Evolutionary conservation across 306 rosid species (phyloP).

Genomic region (Myrica gale): DNA sequence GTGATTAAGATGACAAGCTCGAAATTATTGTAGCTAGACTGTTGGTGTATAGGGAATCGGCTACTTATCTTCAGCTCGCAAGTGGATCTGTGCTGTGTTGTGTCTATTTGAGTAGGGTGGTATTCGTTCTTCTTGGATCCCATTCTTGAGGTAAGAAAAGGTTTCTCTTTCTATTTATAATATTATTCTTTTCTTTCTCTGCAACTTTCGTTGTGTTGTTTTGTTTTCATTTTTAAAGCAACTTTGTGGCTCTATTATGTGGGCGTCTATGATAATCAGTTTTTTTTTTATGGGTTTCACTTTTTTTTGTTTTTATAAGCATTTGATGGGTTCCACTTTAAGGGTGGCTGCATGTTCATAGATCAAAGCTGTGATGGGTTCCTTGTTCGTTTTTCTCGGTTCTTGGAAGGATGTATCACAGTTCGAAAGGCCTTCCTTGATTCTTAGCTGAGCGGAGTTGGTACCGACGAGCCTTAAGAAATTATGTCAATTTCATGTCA

Average conservation of each 20-base stretch:
- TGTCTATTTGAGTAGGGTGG: constrained; percentile 30
- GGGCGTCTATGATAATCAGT: neutral
- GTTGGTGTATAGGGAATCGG: constrained; percentile 31
- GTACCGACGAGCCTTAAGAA: neutral
- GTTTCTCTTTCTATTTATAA: constrained; percentile 26
- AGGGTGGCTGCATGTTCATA: constrained; percentile 24
- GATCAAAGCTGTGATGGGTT: constrained; percentile 22
- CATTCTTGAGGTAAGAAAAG: constrained; percentile 44
- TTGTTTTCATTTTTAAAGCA: constrained; percentile 23
- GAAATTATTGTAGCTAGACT: constrained; percentile 27
- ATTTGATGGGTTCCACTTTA: constrained; percentile 29
- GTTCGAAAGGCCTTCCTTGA: constrained; percentile 12
- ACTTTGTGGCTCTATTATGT: constrained; percentile 32
- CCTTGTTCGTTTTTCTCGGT: constrained; percentile 34
- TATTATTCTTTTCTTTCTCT: neutral
- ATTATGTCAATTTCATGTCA: neutral
- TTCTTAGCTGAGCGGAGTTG: constrained; percentile 2
- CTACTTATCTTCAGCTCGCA: constrained; percentile 37
- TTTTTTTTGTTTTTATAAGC: constrained; percentile 16
- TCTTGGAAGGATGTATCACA: constrained; percentile 20
- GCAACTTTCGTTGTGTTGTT: constrained; percentile 20
- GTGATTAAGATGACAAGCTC: constrained; percentile 31
- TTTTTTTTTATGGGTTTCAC: constrained; percentile 24
- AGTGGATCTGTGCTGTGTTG: constrained; percentile 33
- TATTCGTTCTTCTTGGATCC: constrained; percentile 64